Percentiles rank a stretch among this genome's conserved stretches.
These are phyloP conservation scores for Tolypocladium pustulatum DNA, from an alignment of 2,329 filamentous ascomycete species.

Conservation along the genomic window DNA sequence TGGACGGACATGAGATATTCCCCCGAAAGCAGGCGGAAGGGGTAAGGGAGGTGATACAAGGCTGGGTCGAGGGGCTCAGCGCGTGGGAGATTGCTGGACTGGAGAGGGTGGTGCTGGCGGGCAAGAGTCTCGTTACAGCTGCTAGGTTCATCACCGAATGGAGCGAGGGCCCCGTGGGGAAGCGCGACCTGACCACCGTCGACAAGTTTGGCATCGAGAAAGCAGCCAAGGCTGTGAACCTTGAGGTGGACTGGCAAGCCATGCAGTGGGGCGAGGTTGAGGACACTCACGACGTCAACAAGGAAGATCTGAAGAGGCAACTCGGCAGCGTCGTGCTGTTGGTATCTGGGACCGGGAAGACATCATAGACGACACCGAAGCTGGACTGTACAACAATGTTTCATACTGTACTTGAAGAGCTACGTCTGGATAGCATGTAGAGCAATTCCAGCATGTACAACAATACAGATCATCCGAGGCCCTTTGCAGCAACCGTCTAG, in stretches of 20 bases:
- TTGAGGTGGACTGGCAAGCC: constrained; percentile 88
- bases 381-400: neutral
- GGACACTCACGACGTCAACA: constrained; percentile 94
- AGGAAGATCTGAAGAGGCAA: constrained; percentile 79
- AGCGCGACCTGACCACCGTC: constrained; percentile 24
- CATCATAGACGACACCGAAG: neutral
- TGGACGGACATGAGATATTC: constrained; percentile 68
- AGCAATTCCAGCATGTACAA: neutral
- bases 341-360: constrained; percentile 49
- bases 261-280: constrained; percentile 92
- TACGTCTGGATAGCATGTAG: too few relatives aligned
- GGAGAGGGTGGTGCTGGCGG: constrained; percentile 73
- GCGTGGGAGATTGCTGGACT: constrained; percentile 78
- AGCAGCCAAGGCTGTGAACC: constrained; percentile 63
- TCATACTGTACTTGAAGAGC: neutral
- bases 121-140: constrained; percentile 76
- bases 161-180: constrained; percentile 60
- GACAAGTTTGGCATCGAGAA: constrained; percentile 67
- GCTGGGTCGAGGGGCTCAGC: constrained; percentile 64
- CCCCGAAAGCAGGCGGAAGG: constrained; percentile 62
- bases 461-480: neutral
- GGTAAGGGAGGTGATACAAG: constrained; percentile 66
- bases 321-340: constrained; percentile 78
- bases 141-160: constrained; percentile 74
- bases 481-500: too few relatives aligned